These are phyloP conservation scores for Didymella arachidicola DNA, from an alignment of 2,329 filamentous ascomycete genomes.

Conservation along the genomic window DNA sequence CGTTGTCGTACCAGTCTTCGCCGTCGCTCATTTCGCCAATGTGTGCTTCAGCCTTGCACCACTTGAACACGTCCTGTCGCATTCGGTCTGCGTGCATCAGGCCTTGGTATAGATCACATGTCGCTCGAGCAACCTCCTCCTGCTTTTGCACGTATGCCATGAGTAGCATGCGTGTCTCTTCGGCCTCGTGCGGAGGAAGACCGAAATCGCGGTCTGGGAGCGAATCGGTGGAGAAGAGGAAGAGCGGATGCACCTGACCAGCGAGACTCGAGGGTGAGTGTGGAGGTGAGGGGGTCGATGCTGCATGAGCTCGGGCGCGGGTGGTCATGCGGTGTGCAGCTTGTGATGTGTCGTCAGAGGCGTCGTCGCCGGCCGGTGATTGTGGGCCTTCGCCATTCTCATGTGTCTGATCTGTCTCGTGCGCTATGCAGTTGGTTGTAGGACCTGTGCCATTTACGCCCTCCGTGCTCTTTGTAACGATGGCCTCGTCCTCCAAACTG, in stretches of 20 bases:
- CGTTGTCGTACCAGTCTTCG: constrained; percentile 87
- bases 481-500: constrained; percentile 18
- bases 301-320: constrained; percentile 60
- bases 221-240: constrained; percentile 68
- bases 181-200: constrained; percentile 76
- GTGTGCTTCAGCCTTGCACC: constrained; percentile 81
- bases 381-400: constrained; percentile 36
- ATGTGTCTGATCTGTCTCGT: constrained; percentile 25
- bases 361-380: constrained; percentile 46
- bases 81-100: constrained; percentile 76
- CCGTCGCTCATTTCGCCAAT: constrained; percentile 82
- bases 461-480: constrained; percentile 19
- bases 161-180: constrained; percentile 77
- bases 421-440: constrained; percentile 34
- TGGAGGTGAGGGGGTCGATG: constrained; percentile 50
- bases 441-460: constrained; percentile 29
- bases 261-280: constrained; percentile 58
- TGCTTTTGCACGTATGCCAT: constrained; percentile 85
- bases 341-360: constrained; percentile 53
- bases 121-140: constrained; percentile 79
- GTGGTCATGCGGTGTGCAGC: constrained; percentile 64
- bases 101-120: constrained; percentile 72
- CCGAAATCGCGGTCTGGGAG: constrained; percentile 74
- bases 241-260: constrained; percentile 76
- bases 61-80: constrained; percentile 74